Base-by-base conservation (phyloP, 139 green algal species). In the Chlamydomonas eustigma region DNA sequence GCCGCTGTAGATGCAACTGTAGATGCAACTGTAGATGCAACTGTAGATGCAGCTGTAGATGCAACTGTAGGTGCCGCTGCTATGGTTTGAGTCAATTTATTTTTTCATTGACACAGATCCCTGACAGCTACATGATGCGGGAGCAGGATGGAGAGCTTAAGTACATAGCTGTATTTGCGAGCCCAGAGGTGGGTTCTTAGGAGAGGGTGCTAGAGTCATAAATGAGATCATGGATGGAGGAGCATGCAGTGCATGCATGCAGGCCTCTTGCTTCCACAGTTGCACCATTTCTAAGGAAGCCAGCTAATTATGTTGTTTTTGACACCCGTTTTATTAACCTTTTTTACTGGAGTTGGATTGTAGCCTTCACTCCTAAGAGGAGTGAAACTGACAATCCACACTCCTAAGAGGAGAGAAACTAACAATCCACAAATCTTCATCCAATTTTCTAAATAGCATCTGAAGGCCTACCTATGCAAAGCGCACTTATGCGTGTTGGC, bases 121-220 rank as follows among this genome's bases (percentile, higher is more conserved):
- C 68, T n/a, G 74, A 64, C 0, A 81, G 79, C 71, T 89, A 89
- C 71, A 36, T 89, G 30, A 83, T 82, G 38, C 73, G 81, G 8
- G 51, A 80, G 39, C 73, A 82, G 65, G 78, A 80, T 24, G 39
- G 63, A 2, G 85, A 90, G 36, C 58, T 90, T 36, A 87, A 87
- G 82, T 86, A 85, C 80, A 87, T 89, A 80, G 66, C 86, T 18
- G 81, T 80, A 0, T 87, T 87, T 68, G 35, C 25, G 37, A 71
- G 63, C 12, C 52, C 82, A 1, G 33, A 75, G 77, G 81, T 86
- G 36, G 1, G 74, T 22, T 22, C n/a, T 8, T 70, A 35, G 63
- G 28, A 37, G 12, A 12, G 18, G 44, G 44, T n/a, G n/a, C n/a
- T n/a, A n/a, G 44, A 58, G 44, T 58, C 44, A 18, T 18, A 58